A percentile compares a stretch with the other conserved stretches of the same genome.
phyloP scores from a whole-genome alignment of 106 monocot genomes.

The Dendrobium nobile region DNA sequence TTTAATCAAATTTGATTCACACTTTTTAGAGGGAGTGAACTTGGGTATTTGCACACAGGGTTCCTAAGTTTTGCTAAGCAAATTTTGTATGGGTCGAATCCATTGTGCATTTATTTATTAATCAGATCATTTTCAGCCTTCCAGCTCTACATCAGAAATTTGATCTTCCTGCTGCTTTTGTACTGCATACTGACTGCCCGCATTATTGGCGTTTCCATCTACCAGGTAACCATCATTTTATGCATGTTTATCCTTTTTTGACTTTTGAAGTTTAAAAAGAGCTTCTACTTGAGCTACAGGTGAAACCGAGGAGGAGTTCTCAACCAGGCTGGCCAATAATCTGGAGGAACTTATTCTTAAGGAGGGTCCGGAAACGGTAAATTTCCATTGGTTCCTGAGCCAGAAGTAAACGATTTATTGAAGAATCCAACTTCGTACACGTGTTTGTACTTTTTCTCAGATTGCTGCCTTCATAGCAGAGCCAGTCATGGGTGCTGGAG shows the following conservation, averaged over 20 bases:
- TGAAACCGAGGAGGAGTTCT: constrained; percentile 96
- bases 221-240: constrained; percentile 46
- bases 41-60: background rate
- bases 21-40: background rate
- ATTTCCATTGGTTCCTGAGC: background rate
- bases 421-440: background rate
- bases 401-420: background rate
- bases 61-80: background rate
- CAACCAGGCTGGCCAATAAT: constrained; percentile 86
- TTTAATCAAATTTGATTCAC: background rate
- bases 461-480: constrained; percentile 99
- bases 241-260: background rate
- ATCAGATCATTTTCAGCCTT: constrained; percentile 26
- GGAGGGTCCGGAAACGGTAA: constrained; percentile 95
- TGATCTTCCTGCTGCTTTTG: constrained; percentile 93
- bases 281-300: constrained; percentile 26
- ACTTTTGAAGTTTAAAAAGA: background rate
- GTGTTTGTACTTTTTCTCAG: constrained; percentile 22
- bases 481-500: constrained; percentile 97
- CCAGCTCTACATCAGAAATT: constrained; percentile 93
- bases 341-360: constrained; percentile 93
- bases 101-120: constrained; percentile 2
- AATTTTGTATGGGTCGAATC: background rate
- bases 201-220: constrained; percentile 97
- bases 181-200: constrained; percentile 96